Conservation (phyloP, 768 basidiomycete genomes). For the Auriscalpium microsporum region DNA sequence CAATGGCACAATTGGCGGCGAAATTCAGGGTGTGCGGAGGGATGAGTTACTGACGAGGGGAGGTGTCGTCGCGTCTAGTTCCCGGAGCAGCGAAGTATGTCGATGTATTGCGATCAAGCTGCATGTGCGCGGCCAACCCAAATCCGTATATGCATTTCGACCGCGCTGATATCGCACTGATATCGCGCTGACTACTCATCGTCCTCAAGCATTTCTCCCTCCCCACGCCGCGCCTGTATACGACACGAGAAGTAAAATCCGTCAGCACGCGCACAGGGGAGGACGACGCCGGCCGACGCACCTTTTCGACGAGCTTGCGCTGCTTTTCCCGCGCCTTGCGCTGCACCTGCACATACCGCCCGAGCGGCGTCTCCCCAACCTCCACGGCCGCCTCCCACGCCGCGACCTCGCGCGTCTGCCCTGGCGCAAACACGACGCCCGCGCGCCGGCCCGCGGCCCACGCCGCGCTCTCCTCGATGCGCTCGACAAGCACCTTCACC, state of each 20-base stretch:
- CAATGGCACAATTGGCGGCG: too few species aligned
- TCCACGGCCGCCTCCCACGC: conserved; percentile 61
- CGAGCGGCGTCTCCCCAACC: conserved; percentile 66
- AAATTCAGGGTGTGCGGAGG: too few species aligned
- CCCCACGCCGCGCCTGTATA: conserved; percentile 57
- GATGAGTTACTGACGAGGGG: too few species aligned
- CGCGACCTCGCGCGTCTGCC: conserved; percentile 57
- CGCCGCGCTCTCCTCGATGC: conserved; percentile 72
- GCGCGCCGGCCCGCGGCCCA: conserved; percentile 73
- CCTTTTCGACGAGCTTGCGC: conserved; percentile 67
- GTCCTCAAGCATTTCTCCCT: conserved; percentile 59
- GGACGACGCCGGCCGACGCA: conserved; percentile 19
- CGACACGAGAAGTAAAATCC: background rate
- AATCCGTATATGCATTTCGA: too few species aligned
- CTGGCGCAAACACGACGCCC: conserved; percentile 68
- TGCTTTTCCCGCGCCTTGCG: conserved; percentile 73
- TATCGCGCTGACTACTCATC: too few species aligned
- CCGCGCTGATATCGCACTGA: too few species aligned
- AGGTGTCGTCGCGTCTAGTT: too few species aligned
- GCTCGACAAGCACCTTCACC: conserved; percentile 76
- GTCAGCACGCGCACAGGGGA: background rate
- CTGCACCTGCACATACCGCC: conserved; percentile 73
- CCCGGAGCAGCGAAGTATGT: too few species aligned
- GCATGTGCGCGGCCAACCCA: too few species aligned
- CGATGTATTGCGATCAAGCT: too few species aligned